Percentiles rank a stretch among this genome's conserved stretches.
Evolutionary conservation across 164 flowering plant species (phyloP).

Genomic region (Tetracentron sinense): DNA sequence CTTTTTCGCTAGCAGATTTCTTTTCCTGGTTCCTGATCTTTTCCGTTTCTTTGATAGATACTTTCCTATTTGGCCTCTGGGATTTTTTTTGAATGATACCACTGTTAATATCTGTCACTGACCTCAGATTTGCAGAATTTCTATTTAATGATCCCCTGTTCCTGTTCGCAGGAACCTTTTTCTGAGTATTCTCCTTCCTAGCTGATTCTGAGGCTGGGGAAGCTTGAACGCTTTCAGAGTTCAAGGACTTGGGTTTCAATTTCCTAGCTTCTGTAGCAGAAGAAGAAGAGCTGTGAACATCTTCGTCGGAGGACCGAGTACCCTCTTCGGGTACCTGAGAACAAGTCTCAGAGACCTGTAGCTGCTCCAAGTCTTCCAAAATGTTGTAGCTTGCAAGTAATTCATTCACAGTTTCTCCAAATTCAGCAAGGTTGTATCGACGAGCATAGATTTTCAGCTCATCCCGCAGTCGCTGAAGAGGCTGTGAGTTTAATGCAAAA

Average conservation of each 20-base stretch:
- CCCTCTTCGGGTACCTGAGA: conserved; percentile 53
- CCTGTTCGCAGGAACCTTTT: conserved; percentile 24
- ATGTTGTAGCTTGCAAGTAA: conserved; percentile 50
- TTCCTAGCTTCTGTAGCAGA: conserved; percentile 38
- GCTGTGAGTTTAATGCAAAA: conserved; percentile 37
- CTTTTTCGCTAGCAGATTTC: conserved; percentile 38
- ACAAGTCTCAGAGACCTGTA: conserved; percentile 52
- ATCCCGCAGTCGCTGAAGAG: conserved; percentile 60
- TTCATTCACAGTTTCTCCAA: conserved; percentile 52
- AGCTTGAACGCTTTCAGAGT: conserved; percentile 31
- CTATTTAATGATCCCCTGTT: conserved; percentile 29
- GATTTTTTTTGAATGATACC: conserved; percentile 37
- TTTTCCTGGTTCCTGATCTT: conserved; percentile 34
- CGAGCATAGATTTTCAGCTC: conserved; percentile 67
- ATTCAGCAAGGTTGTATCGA: conserved; percentile 54
- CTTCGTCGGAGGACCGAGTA: conserved; percentile 61
- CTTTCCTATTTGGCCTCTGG: conserved; percentile 40
- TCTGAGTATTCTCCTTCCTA: conserved; percentile 35
- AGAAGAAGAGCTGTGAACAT: conserved; percentile 42
- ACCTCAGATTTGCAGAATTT: conserved; percentile 29
- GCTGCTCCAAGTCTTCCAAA: conserved; percentile 46
- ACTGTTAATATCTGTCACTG: conserved; percentile 25
- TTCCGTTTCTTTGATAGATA: conserved; percentile 25
- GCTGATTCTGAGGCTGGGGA: conserved; percentile 29
- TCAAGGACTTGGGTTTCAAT: conserved; percentile 55